Base-by-base conservation (phyloP, 2,329 filamentous ascomycete species). In the Bimuria novae-zelandiae region DNA sequence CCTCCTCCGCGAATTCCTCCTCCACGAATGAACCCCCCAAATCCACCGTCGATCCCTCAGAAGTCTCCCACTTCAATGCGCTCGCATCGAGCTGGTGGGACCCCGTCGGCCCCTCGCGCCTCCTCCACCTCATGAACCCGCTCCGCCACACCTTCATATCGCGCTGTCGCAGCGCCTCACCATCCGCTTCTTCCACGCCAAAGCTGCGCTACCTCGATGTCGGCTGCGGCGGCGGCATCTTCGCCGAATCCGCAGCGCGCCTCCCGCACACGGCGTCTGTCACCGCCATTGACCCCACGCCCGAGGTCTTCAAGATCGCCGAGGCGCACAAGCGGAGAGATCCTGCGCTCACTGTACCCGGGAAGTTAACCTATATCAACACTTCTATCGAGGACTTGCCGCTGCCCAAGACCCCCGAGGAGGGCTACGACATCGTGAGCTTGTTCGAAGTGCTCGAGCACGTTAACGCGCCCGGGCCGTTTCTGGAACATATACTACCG, bases 81-180 rank as follows among this genome's bases (percentile, higher is more conserved):
- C 90, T 99, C 67, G 94, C 94, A 60, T 90, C 89, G 61, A 88
- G 88, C 66, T 99, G 94, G 94, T 99, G 94, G 94, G 92, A 97
- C 75, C 90, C 93, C 1, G 87, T 96, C 70, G 94, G 94, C 46
- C 88, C 93, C 6, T 97, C 92, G 3, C 86, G 93, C 33, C 86
- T 97, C 53, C 85, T 99, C 2, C 94, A 99, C 75, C 87, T 96
- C 62, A 97, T 99, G 93, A 97, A 99, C 77, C 94, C 94, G 1
- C 84, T 96, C 40, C 92, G 94, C 29, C 92, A 97, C 77, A 87
- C 92, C 76, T 97, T 97, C 76, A 94, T 97, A 73, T 81, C 81
- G 19, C 77, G 79, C 57, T 97, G 93, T 70, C 83, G 75, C 54
- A 75, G 77, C 41, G 67, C 76, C 21, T 56, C 74, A 7, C 60